Conservation (phyloP, 208 protist species). For the Leishmania guyanensis region DNA sequence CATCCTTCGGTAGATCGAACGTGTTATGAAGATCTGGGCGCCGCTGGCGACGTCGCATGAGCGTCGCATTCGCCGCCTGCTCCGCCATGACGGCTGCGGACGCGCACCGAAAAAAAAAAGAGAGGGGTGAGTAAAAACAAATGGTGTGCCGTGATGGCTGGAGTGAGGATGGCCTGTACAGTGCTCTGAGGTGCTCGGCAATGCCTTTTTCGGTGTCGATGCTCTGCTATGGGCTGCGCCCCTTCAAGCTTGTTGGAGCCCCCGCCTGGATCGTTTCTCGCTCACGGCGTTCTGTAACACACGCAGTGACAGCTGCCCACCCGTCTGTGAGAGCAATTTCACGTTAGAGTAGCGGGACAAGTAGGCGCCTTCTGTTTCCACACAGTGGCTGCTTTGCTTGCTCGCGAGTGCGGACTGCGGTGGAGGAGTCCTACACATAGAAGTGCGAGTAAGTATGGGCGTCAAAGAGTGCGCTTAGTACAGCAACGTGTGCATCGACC, state of each 20-base stretch:
- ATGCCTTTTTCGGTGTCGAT: neutral
- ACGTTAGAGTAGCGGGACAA: neutral
- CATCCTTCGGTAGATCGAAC: slow-evolving; percentile 31
- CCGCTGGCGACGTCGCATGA: slow-evolving; percentile 40
- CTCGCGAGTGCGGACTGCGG: neutral
- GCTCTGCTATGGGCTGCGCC: neutral
- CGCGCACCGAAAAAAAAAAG: neutral
- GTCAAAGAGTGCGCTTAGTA: neutral
- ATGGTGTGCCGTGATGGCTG: slow-evolving; percentile 5
- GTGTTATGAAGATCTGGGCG: slow-evolving; percentile 48
- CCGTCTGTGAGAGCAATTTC: neutral
- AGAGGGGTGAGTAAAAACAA: slow-evolving; percentile 14
- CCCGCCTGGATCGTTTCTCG: neutral
- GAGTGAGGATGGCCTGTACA: too few relatives aligned
- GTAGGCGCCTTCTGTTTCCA: neutral
- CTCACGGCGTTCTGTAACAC: neutral
- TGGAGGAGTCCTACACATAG: neutral
- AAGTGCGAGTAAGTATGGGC: neutral
- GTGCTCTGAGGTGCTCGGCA: neutral
- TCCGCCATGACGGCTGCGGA: slow-evolving; percentile 6
- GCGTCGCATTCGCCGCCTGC: slow-evolving; percentile 21
- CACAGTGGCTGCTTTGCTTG: neutral
- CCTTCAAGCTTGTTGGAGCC: neutral
- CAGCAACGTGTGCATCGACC: neutral
- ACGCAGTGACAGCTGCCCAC: neutral